Conservation (phyloP, 805 yeast species). For the Saccharomycopsis amapae region DNA sequence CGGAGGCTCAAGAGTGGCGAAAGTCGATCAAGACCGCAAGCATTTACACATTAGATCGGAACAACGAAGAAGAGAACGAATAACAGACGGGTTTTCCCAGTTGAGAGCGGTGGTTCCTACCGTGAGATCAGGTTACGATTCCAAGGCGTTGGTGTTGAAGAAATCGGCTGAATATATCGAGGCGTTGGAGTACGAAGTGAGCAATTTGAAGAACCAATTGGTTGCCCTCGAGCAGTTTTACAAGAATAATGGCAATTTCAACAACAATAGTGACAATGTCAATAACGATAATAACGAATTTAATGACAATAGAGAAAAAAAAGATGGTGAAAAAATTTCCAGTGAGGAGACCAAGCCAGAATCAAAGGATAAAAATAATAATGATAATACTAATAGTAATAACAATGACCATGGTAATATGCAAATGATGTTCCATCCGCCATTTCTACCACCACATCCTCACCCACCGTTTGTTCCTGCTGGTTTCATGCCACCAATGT, state of each 20-base stretch:
- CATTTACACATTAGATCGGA: conserved; percentile 40
- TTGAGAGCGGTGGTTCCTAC: conserved; percentile 35
- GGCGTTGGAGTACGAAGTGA: conserved; percentile 29
- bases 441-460: neutral
- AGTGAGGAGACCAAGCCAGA: no score
- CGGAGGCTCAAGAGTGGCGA: no score
- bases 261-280: neutral
- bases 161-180: conserved; percentile 39
- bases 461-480: neutral
- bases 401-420: neutral
- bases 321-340: neutral
- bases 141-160: conserved; percentile 38
- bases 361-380: no score
- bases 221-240: conserved; percentile 23
- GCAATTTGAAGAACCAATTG: conserved; percentile 22
- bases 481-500: conserved; percentile 6
- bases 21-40: conserved; percentile 15
- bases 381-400: neutral
- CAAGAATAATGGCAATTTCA: conserved; percentile 1
- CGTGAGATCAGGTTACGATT: conserved; percentile 35
- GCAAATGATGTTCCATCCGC: neutral
- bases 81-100: conserved; percentile 39
- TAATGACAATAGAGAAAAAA: neutral
- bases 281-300: neutral
- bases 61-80: conserved; percentile 39